phyloP scores from a whole-genome alignment of 805 yeast genomes.

The Jamesozyma lodderae region DNA sequence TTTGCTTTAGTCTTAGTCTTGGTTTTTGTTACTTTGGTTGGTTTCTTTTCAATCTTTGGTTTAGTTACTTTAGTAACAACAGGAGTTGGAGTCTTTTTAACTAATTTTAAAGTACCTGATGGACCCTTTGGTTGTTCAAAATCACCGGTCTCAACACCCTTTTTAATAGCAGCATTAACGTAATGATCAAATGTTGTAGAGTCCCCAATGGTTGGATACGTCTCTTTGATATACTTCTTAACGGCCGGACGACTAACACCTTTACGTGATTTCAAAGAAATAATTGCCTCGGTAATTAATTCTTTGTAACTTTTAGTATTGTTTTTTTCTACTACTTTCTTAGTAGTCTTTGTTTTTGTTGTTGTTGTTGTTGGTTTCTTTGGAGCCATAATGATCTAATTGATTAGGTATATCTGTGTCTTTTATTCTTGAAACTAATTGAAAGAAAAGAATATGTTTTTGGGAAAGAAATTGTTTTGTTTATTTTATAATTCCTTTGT shows the following conservation, averaged over 20 bases:
- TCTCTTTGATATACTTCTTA: constrained; percentile 62
- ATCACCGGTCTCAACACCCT: constrained; percentile 69
- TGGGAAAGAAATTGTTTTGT: too few relatives aligned
- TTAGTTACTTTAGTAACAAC: constrained; percentile 16
- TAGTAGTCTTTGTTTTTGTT: constrained; percentile 2
- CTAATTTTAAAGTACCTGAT: constrained; percentile 71
- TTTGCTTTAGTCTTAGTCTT: constrained; percentile 10
- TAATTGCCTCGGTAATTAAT: constrained; percentile 48
- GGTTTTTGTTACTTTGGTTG: constrained; percentile 18
- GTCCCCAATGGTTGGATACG: constrained; percentile 45
- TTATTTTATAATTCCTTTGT: too few relatives aligned
- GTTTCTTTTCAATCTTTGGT: constrained; percentile 19
- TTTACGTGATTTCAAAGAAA: constrained; percentile 55
- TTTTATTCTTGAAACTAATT: too few relatives aligned
- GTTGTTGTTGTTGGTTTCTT: constrained; percentile 5
- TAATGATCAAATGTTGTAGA: constrained; percentile 63
- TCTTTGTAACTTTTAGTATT: constrained; percentile 21
- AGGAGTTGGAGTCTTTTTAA: constrained; percentile 14
- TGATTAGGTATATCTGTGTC: too few relatives aligned
- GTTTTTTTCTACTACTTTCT: background rate
- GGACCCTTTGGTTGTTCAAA: constrained; percentile 84
- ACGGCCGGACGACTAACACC: constrained; percentile 83
- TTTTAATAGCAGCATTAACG: constrained; percentile 70
- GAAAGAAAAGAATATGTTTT: too few relatives aligned
- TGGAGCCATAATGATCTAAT: constrained; percentile 15